phyloP scores from a whole-genome alignment of 768 basidiomycete genomes.

The Mycena maculata region DNA sequence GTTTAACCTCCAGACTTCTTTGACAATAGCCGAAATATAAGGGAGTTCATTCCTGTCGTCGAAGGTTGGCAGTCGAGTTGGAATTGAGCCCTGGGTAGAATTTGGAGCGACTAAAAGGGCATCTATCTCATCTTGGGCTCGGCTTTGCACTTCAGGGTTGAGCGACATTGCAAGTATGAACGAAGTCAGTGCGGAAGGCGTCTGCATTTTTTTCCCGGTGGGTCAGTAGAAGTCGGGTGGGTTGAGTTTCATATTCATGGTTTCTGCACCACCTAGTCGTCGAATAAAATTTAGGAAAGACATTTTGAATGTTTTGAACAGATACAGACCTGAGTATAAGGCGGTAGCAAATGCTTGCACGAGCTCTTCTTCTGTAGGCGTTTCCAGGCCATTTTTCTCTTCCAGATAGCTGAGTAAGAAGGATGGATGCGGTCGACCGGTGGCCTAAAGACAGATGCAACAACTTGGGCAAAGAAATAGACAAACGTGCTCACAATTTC shows the following conservation, averaged over 20 bases:
- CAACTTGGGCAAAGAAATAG: background rate
- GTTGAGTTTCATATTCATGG: constrained; percentile 29
- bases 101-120: background rate
- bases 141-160: constrained; percentile 25
- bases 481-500: constrained; percentile 36
- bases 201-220: constrained; percentile 37
- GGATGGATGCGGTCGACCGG: constrained; percentile 33
- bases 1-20: constrained; percentile 40
- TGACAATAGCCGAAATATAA: constrained; percentile 37
- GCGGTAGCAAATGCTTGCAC: constrained; percentile 46
- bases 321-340: constrained; percentile 39
- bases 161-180: constrained; percentile 53
- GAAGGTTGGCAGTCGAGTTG: constrained; percentile 37
- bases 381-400: constrained; percentile 33
- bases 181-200: constrained; percentile 45
- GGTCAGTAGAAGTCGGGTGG: background rate
- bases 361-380: constrained; percentile 40
- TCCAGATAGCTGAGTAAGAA: constrained; percentile 40
- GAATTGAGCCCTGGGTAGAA: background rate
- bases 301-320: no score
- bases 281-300: background rate
- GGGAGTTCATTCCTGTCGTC: constrained; percentile 34
- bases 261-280: constrained; percentile 44
- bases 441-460: constrained; percentile 21
- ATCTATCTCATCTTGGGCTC: constrained; percentile 16